These are phyloP conservation scores for Triticum timopheevii DNA, from an alignment of 176 grass and related monocot genomes.

Conservation along the genomic window DNA sequence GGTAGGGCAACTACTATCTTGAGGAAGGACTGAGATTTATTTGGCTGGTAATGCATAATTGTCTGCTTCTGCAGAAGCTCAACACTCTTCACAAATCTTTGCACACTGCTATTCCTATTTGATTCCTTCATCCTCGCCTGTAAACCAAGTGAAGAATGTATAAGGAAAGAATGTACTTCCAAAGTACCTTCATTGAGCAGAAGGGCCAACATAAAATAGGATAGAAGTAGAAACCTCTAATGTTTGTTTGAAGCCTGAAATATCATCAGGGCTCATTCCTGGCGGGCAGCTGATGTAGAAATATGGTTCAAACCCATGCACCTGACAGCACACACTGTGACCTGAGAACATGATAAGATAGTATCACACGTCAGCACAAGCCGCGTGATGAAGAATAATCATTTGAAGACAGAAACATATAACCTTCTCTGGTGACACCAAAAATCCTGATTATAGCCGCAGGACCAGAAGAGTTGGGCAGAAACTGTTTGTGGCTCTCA, in stretches of 20 bases:
- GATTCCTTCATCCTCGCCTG: slow-evolving; percentile 96
- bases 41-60: slow-evolving; percentile 95
- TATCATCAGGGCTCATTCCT: slow-evolving; percentile 92
- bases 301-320: slow-evolving; percentile 97
- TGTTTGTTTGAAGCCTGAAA: slow-evolving; percentile 78
- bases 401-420: slow-evolving; percentile 4
- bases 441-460: slow-evolving; percentile 93
- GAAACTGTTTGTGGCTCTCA: slow-evolving; percentile 74
- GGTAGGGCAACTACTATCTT: slow-evolving; percentile 94
- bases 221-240: slow-evolving; percentile 63
- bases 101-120: slow-evolving; percentile 91
- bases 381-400: background rate
- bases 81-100: slow-evolving; percentile 82
- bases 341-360: slow-evolving; percentile 48
- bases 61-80: slow-evolving; percentile 93
- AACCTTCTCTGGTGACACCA: slow-evolving; percentile 97
- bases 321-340: slow-evolving; percentile 89
- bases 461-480: slow-evolving; percentile 78
- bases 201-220: background rate
- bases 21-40: slow-evolving; percentile 75
- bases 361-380: slow-evolving; percentile 20
- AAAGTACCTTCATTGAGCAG: slow-evolving; percentile 3
- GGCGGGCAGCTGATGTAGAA: slow-evolving; percentile 77
- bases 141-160: slow-evolving; percentile 25
- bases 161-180: slow-evolving; percentile 33